Conservation (phyloP, 805 yeast species). For the Yamadazyma phyllophila region DNA sequence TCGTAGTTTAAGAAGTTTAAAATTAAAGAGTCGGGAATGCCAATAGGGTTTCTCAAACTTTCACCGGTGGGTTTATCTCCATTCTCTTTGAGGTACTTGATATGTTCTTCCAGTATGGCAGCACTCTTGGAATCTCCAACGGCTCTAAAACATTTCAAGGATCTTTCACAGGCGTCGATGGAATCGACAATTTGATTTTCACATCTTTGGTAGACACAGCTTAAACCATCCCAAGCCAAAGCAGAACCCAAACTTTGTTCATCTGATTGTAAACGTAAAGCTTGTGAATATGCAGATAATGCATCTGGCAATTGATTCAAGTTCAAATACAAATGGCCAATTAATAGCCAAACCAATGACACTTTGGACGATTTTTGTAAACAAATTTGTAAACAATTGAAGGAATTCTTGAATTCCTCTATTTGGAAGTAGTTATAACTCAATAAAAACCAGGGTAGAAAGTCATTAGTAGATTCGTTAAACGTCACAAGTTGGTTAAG, state of each 20-base stretch:
- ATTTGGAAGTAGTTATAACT: conserved; percentile 51
- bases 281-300: conserved; percentile 65
- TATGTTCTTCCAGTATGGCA: neutral
- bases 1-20: conserved; percentile 2
- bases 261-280: conserved; percentile 50
- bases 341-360: conserved; percentile 66
- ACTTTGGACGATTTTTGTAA: conserved; percentile 49
- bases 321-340: conserved; percentile 58
- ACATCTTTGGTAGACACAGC: conserved; percentile 62
- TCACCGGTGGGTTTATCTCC: neutral
- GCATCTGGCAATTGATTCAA: conserved; percentile 64
- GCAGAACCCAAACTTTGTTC: conserved; percentile 49
- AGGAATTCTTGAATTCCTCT: conserved; percentile 49
- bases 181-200: conserved; percentile 61
- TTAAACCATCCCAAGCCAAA: conserved; percentile 63
- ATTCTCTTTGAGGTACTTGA: neutral
- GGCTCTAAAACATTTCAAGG: conserved; percentile 47
- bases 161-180: conserved; percentile 54
- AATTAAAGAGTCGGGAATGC: conserved; percentile 3
- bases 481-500: conserved; percentile 8
- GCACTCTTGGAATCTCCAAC: conserved; percentile 1
- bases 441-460: conserved; percentile 55
- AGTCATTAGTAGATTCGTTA: conserved; percentile 37
- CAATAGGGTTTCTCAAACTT: conserved; percentile 1
- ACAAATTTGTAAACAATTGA: conserved; percentile 55